Percentiles rank a stretch among this genome's conserved stretches.
These are phyloP conservation scores for Fusarium pseudoanthophilum DNA, from an alignment of 2,329 filamentous ascomycete genomes.

Conservation along the genomic window DNA sequence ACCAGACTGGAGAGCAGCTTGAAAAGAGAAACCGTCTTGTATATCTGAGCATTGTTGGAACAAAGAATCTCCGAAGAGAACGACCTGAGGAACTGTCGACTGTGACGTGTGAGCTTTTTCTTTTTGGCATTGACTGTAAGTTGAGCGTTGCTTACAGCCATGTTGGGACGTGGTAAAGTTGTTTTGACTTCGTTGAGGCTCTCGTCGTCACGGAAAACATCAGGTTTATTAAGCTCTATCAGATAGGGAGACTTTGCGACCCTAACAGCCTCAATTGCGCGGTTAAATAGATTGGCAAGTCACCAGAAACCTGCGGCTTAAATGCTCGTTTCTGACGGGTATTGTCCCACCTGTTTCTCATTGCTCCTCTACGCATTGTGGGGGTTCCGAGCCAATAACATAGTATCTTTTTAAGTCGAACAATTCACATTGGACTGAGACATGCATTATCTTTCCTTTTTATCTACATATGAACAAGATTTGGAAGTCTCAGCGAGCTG, in stretches of 20 bases:
- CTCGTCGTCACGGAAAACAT: conserved; percentile 6
- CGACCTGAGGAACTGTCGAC: conserved; percentile 74
- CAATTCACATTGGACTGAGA: conserved; percentile 14
- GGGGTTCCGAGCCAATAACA: conserved; percentile 40
- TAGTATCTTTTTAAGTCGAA: conserved; percentile 1
- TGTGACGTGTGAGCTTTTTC: conserved; percentile 37
- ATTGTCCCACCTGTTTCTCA: conserved; percentile 32
- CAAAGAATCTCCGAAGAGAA: conserved; percentile 92
- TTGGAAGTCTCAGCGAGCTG: background rate
- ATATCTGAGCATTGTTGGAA: conserved; percentile 74
- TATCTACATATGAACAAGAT: background rate
- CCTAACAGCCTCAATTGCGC: conserved; percentile 10
- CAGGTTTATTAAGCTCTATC: background rate
- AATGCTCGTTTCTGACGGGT: conserved; percentile 9
- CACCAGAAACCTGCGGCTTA: conserved; percentile 18
- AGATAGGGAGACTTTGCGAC: background rate
- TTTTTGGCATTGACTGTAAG: background rate
- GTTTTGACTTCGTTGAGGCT: background rate
- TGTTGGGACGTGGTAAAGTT: background rate
- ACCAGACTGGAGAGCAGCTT: conserved; percentile 77
- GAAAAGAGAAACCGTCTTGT: conserved; percentile 77
- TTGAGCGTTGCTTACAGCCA: conserved; percentile 36
- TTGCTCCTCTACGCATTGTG: conserved; percentile 25
- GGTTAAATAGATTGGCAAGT: conserved; percentile 17
- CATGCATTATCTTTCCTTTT: background rate